These are phyloP conservation scores for Symbiotaphrina buchneri DNA, from an alignment of 495 filamentous ascomycete species.

Conservation along the genomic window DNA sequence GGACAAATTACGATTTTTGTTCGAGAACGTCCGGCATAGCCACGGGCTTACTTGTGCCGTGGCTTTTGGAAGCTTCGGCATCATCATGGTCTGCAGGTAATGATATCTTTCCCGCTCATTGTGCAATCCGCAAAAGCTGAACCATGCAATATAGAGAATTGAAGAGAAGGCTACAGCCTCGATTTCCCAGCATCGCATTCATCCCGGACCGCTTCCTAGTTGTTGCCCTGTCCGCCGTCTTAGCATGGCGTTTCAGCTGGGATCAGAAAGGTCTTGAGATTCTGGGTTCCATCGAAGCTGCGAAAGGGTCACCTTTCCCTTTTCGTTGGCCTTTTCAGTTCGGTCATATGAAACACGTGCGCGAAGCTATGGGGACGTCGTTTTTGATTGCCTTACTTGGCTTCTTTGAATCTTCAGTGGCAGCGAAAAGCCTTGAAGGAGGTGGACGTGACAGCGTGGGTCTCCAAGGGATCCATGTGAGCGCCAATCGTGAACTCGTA, in stretches of 20 bases:
- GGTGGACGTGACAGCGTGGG: constrained; percentile 29
- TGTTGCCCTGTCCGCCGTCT: constrained; percentile 63
- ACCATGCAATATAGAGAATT: constrained; percentile 27
- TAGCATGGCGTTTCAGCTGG: constrained; percentile 65
- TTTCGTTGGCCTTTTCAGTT: constrained; percentile 72
- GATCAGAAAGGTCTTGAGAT: constrained; percentile 60
- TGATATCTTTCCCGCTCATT: constrained; percentile 6
- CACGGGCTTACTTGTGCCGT: constrained; percentile 57
- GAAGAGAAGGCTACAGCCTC: constrained; percentile 63
- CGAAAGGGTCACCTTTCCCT: constrained; percentile 40
- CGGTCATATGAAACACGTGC: constrained; percentile 53
- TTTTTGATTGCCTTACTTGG: constrained; percentile 88
- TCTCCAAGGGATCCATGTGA: constrained; percentile 54
- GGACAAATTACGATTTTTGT: constrained; percentile 62
- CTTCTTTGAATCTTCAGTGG: constrained; percentile 98
- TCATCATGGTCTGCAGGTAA: constrained; percentile 73
- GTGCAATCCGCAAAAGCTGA: constrained; percentile 3
- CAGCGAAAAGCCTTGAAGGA: constrained; percentile 66
- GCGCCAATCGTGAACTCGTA: constrained; percentile 84
- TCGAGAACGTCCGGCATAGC: constrained; percentile 34
- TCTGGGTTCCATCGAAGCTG: constrained; percentile 56
- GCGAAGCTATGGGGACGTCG: constrained; percentile 73
- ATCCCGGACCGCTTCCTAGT: constrained; percentile 83
- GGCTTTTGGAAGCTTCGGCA: constrained; percentile 53
- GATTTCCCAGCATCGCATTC: constrained; percentile 64